Conservation (phyloP, 2,329 filamentous ascomycete genomes). For the Talaromyces verruculosus region DNA sequence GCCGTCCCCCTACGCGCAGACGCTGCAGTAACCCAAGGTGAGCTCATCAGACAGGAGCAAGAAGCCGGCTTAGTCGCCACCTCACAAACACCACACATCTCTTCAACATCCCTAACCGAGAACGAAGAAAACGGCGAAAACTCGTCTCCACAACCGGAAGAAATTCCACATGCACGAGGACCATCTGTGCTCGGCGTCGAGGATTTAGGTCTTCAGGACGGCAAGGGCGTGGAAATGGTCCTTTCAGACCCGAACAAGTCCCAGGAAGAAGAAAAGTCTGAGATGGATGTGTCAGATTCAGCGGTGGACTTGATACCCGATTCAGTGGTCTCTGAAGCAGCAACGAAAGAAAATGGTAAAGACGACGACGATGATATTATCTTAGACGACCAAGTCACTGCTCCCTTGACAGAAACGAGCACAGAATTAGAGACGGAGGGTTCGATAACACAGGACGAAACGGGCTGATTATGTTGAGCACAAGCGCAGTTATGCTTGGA, state of each 20-base stretch:
- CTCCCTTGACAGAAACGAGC: slow-evolving; percentile 1
- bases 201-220: slow-evolving; percentile 75
- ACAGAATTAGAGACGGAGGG: slow-evolving; percentile 5
- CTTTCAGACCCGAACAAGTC: slow-evolving; percentile 26
- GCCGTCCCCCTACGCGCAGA: slow-evolving; percentile 35
- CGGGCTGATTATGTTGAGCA: slow-evolving; percentile 1
- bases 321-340: slow-evolving; percentile 11
- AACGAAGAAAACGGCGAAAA: slow-evolving; percentile 22
- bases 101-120: slow-evolving; percentile 29
- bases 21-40: slow-evolving; percentile 72
- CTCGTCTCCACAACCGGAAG: slow-evolving; percentile 46
- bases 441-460: slow-evolving; percentile 13
- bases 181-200: slow-evolving; percentile 81
- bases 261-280: slow-evolving; percentile 15
- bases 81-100: slow-evolving; percentile 35
- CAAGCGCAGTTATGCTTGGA: slow-evolving; percentile 8
- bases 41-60: slow-evolving; percentile 82
- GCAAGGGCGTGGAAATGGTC: slow-evolving; percentile 47
- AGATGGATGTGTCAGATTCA: slow-evolving; percentile 19
- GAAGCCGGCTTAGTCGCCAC: slow-evolving; percentile 75
- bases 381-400: slow-evolving; percentile 30
- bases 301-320: slow-evolving; percentile 16
- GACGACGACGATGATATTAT: slow-evolving; percentile 42
- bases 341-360: slow-evolving; percentile 17
- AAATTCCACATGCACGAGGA: slow-evolving; percentile 74